A percentile compares a stretch with the other conserved stretches of the same genome.
Evolutionary conservation across 2,329 filamentous ascomycete genomes (phyloP).

Genomic region (Microdochium bolleyi): DNA sequence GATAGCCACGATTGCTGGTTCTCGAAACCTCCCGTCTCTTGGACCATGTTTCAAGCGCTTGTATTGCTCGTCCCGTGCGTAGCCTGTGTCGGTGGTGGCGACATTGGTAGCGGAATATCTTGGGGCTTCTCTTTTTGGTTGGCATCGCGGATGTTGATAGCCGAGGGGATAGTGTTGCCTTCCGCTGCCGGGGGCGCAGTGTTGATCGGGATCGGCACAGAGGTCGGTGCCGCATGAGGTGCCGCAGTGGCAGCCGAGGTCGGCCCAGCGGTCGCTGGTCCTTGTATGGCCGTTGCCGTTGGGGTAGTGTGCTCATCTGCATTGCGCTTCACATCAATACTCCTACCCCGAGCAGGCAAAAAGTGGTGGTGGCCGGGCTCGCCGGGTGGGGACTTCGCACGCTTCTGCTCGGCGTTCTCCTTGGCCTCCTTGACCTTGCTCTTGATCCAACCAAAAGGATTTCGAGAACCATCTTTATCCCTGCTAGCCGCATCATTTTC

Average conservation of each 20-base stretch:
- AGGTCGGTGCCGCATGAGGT: not conserved
- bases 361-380: constrained; percentile 21
- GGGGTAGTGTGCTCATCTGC: constrained; percentile 23
- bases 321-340: constrained; percentile 35
- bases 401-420: constrained; percentile 44
- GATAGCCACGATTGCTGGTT: not conserved
- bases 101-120: constrained; percentile 16
- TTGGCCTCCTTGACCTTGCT: constrained; percentile 53
- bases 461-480: constrained; percentile 41
- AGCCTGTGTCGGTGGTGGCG: constrained; percentile 16
- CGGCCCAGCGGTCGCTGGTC: constrained; percentile 4
- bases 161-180: not conserved
- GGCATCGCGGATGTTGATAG: constrained; percentile 1
- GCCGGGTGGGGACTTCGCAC: constrained; percentile 47
- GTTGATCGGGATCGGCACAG: not conserved
- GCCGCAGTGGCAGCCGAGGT: not conserved
- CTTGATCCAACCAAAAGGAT: constrained; percentile 50
- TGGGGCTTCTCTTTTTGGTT: constrained; percentile 9
- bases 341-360: constrained; percentile 33
- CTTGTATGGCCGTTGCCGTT: constrained; percentile 5
- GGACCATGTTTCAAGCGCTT: not conserved
- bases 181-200: not conserved
- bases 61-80: constrained; percentile 11
- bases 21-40: not conserved
- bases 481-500: constrained; percentile 29